phyloP scores from a whole-genome alignment of 441 rosid genomes.

The Pelargonium citronellum region DNA sequence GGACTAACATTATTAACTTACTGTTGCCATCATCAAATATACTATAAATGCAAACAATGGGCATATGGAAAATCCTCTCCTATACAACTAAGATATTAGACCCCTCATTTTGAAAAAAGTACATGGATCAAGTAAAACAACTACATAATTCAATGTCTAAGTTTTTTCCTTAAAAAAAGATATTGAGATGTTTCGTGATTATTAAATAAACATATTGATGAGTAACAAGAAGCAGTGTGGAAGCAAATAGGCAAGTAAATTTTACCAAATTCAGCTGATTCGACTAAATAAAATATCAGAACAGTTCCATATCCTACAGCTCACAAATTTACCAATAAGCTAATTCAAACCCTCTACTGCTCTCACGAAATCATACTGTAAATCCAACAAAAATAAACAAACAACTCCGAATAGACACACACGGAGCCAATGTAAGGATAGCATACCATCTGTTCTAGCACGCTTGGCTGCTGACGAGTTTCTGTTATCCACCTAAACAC shows the following conservation, averaged over 20 bases:
- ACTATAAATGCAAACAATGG: neutral
- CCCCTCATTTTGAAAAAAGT: neutral
- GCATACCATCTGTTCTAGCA: constrained; percentile 88
- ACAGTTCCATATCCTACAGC: neutral
- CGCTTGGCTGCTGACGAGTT: constrained; percentile 96
- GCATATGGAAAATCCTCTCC: neutral
- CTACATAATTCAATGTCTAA: neutral
- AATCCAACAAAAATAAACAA: neutral
- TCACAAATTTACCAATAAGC: neutral
- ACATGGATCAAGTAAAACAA: neutral
- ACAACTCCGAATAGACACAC: neutral
- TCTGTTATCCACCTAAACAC: constrained; percentile 73
- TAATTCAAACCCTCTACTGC: neutral
- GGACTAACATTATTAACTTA: neutral
- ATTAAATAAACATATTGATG: neutral
- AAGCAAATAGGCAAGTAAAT: neutral
- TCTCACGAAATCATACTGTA: neutral
- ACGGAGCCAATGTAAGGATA: constrained; percentile 2
- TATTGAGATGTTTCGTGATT: neutral
- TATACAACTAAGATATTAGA: neutral
- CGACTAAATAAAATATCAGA: neutral
- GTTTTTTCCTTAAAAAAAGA: neutral
- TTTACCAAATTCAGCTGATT: too few species aligned
- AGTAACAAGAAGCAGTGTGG: neutral
- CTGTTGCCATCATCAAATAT: neutral